Conservation (phyloP, 2,329 filamentous ascomycete genomes). For the Calonectria hongkongensis region DNA sequence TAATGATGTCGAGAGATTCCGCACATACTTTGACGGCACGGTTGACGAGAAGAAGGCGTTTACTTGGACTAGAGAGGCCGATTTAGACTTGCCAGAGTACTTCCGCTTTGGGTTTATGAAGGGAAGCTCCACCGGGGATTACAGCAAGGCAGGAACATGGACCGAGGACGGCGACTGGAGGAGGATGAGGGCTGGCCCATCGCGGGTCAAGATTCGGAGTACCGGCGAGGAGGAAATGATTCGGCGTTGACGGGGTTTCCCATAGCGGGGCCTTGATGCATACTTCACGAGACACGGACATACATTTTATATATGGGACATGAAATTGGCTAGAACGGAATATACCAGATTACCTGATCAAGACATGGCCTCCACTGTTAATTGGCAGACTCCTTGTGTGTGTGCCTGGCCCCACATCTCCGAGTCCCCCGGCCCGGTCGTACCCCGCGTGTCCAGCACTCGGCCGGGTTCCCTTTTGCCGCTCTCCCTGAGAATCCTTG, state of each 20-base stretch:
- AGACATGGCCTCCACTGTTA: neutral
- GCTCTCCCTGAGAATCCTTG: neutral
- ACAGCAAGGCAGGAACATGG: slow-evolving; percentile 86
- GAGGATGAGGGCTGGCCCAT: slow-evolving; percentile 78
- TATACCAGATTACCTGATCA: slow-evolving; percentile 12
- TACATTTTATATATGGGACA: slow-evolving; percentile 14
- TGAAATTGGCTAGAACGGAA: slow-evolving; percentile 29
- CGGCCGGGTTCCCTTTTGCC: neutral
- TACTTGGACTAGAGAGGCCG: slow-evolving; percentile 74
- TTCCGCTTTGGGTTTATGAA: slow-evolving; percentile 86
- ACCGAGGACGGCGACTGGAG: slow-evolving; percentile 78
- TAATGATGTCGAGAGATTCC: slow-evolving; percentile 89
- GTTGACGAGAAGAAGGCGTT: slow-evolving; percentile 68
- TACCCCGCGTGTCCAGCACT: slow-evolving; percentile 14
- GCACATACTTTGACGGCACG: slow-evolving; percentile 80
- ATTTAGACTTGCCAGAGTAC: slow-evolving; percentile 76
- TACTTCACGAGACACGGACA: slow-evolving; percentile 17
- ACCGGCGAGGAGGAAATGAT: slow-evolving; percentile 50
- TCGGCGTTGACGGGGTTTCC: slow-evolving; percentile 42
- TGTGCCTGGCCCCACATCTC: slow-evolving; percentile 33
- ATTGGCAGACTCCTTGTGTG: slow-evolving; percentile 1
- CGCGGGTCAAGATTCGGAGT: slow-evolving; percentile 61
- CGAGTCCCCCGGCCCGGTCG: slow-evolving; percentile 21
- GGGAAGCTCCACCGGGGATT: slow-evolving; percentile 79
- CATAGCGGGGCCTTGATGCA: slow-evolving; percentile 1